Evolutionary conservation across 306 rosid genomes (phyloP).

Genomic region (Coriaria nepalensis): DNA sequence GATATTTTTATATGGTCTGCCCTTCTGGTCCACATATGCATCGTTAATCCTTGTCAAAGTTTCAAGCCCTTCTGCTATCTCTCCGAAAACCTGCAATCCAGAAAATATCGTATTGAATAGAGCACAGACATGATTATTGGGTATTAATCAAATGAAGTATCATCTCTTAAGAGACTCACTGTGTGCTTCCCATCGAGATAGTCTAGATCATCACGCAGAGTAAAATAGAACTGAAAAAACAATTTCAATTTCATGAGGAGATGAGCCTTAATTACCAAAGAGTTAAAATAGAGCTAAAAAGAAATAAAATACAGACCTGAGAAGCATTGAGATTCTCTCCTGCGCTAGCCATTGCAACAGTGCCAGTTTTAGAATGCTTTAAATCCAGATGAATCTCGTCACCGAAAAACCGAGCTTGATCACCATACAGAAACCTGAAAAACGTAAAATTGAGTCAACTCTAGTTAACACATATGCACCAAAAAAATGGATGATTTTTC

Average conservation of each 20-base stretch:
- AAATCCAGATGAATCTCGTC: conserved; percentile 80
- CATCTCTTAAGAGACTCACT: conserved; percentile 32
- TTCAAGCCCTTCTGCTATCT: conserved; percentile 88
- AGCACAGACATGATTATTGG: no score
- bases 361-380: conserved; percentile 85
- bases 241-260: conserved; percentile 1
- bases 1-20: conserved; percentile 79
- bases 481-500: background rate
- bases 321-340: conserved; percentile 97
- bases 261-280: background rate
- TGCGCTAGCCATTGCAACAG: conserved; percentile 91
- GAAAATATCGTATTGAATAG: background rate
- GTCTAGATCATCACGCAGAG: conserved; percentile 82
- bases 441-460: background rate
- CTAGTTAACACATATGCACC: background rate
- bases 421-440: conserved; percentile 79
- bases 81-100: conserved; percentile 68
- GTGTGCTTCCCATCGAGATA: conserved; percentile 90
- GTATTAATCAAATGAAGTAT: no score
- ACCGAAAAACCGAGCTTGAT: conserved; percentile 82
- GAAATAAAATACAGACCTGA: conserved; percentile 37
- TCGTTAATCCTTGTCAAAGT: conserved; percentile 87
- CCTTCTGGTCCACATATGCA: conserved; percentile 73
- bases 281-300: background rate
- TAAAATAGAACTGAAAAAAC: conserved; percentile 63